phyloP scores from a whole-genome alignment of 2,329 filamentous ascomycete genomes.

The Fragosphaeria purpurea region DNA sequence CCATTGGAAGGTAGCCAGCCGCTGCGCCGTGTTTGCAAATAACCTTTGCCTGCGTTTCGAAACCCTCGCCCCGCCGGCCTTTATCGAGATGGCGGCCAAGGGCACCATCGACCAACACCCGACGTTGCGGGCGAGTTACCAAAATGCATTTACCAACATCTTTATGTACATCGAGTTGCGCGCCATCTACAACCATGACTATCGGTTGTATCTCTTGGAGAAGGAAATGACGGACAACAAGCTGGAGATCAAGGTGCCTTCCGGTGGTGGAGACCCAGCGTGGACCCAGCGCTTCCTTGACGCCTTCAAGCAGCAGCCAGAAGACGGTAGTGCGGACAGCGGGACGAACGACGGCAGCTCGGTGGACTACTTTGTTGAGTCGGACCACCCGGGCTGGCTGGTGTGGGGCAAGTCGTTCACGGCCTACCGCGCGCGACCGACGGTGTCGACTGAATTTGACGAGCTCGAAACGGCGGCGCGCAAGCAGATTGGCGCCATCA shows the following conservation, averaged over 20 bases:
- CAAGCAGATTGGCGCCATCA: constrained; percentile 65
- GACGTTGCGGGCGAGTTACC: constrained; percentile 69
- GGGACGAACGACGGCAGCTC: background rate
- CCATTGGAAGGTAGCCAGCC: constrained; percentile 92
- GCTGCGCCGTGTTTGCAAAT: constrained; percentile 82
- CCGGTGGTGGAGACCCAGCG: constrained; percentile 52
- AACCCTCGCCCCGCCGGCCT: constrained; percentile 66
- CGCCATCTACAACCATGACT: constrained; percentile 75
- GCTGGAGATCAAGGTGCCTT: constrained; percentile 58
- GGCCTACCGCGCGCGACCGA: constrained; percentile 63
- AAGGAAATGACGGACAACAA: constrained; percentile 70
- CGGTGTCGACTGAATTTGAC: constrained; percentile 63
- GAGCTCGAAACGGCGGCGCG: constrained; percentile 65
- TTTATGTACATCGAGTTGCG: constrained; percentile 85
- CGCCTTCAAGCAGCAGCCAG: constrained; percentile 44
- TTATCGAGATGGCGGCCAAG: constrained; percentile 71
- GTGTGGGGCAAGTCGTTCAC: constrained; percentile 87
- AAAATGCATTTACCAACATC: constrained; percentile 62
- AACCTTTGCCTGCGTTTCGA: constrained; percentile 91
- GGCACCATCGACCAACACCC: constrained; percentile 89
- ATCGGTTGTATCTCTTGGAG: constrained; percentile 75
- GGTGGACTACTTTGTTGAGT: constrained; percentile 81
- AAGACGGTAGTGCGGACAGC: constrained; percentile 29
- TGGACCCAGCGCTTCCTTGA: constrained; percentile 74
- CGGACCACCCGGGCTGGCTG: constrained; percentile 90